Conservation (phyloP, 2,329 filamentous ascomycete genomes). For the Pseudopyricularia javanii region DNA sequence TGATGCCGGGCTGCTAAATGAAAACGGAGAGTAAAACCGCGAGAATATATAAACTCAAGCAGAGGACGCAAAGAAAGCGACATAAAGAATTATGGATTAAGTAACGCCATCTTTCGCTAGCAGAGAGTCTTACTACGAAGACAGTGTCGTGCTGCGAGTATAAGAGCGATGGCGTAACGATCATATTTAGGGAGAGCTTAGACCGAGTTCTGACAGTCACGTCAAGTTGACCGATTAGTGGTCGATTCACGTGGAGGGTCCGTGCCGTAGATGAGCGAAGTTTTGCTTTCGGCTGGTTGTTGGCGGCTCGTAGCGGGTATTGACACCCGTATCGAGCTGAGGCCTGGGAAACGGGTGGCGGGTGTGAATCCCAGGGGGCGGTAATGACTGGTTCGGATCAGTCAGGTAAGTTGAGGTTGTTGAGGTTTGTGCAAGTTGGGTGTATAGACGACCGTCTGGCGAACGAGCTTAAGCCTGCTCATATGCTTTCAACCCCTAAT, state of each 20-base stretch:
- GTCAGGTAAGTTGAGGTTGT: not conserved
- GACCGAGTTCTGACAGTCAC: not conserved
- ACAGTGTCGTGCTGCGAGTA: not conserved
- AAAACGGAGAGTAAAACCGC: not conserved
- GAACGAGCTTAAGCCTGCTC: not conserved
- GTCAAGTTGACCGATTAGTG: not conserved
- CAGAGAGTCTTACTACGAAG: not conserved
- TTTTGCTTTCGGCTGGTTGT: not conserved
- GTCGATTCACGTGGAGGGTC: not conserved
- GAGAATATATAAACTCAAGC: not conserved
- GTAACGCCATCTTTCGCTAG: not conserved
- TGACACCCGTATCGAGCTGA: too few relatives aligned
- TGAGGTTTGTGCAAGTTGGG: not conserved
- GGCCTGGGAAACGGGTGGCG: too few relatives aligned
- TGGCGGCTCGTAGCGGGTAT: too few relatives aligned
- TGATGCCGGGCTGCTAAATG: not conserved
- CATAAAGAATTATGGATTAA: not conserved
- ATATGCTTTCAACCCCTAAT: constrained; percentile 22
- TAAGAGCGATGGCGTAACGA: not conserved
- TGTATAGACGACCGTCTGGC: not conserved
- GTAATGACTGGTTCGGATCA: not conserved
- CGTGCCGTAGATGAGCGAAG: not conserved
- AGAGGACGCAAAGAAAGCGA: not conserved
- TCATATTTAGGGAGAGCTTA: not conserved
- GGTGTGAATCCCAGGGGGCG: too few relatives aligned